Evolutionary conservation across 805 yeast species (phyloP).

Genomic region (Spathaspora gorwiae): DNA sequence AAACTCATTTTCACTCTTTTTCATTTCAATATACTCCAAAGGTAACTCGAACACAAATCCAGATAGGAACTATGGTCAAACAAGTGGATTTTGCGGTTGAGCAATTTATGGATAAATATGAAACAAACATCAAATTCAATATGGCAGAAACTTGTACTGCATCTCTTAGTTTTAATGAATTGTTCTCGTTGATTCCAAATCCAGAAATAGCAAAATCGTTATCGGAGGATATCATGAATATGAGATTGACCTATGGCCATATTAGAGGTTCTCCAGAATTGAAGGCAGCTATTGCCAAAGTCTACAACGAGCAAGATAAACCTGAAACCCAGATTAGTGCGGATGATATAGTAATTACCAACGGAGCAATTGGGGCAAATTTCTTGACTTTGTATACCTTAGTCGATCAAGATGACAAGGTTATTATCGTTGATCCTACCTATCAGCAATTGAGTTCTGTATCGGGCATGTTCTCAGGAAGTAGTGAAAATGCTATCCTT

Average conservation of each 20-base stretch:
- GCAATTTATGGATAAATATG: slow-evolving; percentile 51
- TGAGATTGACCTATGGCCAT: slow-evolving; percentile 41
- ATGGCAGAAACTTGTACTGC: slow-evolving; percentile 52
- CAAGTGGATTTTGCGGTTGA: slow-evolving; percentile 49
- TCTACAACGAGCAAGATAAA: slow-evolving; percentile 23
- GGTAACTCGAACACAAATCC: too few relatives aligned
- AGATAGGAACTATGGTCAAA: slow-evolving; percentile 27
- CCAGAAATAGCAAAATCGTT: slow-evolving; percentile 2
- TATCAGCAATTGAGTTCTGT: slow-evolving; percentile 49
- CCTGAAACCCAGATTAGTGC: slow-evolving; percentile 10
- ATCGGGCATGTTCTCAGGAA: slow-evolving; percentile 42
- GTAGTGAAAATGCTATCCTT: slow-evolving; percentile 26
- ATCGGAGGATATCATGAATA: slow-evolving; percentile 14
- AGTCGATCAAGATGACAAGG: slow-evolving; percentile 43
- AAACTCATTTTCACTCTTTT: too few relatives aligned
- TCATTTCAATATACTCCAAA: too few relatives aligned
- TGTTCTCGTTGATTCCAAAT: slow-evolving; percentile 20
- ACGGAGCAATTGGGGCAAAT: slow-evolving; percentile 56
- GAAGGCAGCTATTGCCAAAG: slow-evolving; percentile 27
- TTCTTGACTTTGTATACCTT: slow-evolving; percentile 43
- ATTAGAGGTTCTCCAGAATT: slow-evolving; percentile 44
- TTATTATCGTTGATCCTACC: slow-evolving; percentile 45
- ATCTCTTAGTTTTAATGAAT: slow-evolving; percentile 38
- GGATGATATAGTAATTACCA: slow-evolving; percentile 44
- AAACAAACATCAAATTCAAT: slow-evolving; percentile 34